Evolutionary conservation across 768 basidiomycete species (phyloP).

Genomic region (Asterophora lycoperdoides): DNA sequence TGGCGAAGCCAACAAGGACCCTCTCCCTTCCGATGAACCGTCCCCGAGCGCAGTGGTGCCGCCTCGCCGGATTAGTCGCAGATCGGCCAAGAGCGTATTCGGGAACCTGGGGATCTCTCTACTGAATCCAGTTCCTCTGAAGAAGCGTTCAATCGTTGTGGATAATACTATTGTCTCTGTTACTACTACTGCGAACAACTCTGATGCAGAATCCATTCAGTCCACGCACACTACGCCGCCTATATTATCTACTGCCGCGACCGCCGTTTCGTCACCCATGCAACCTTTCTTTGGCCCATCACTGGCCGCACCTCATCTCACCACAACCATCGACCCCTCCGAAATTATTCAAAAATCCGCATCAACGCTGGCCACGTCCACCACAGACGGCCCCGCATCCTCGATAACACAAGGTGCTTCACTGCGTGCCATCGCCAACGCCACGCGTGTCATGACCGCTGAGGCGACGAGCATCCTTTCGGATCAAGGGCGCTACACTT

Average conservation of each 20-base stretch:
- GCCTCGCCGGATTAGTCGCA: conserved; percentile 31
- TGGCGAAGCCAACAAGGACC: conserved; percentile 19
- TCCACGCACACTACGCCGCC: conserved; percentile 25
- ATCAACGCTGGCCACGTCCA: conserved; percentile 16
- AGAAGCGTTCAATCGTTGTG: conserved; percentile 18
- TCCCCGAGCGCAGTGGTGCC: conserved; percentile 9
- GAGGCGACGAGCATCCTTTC: conserved; percentile 71
- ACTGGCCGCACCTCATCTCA: conserved; percentile 41
- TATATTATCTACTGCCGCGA: conserved; percentile 20
- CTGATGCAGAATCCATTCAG: conserved; percentile 34
- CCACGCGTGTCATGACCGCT: conserved; percentile 83
- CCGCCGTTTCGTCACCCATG: conserved; percentile 36
- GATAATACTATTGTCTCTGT: conserved; percentile 7
- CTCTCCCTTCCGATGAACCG: conserved; percentile 9
- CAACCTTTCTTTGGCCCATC: conserved; percentile 35
- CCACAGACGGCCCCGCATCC: conserved; percentile 21
- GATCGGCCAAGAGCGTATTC: conserved; percentile 61
- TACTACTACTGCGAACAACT: conserved; percentile 9
- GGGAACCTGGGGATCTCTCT: conserved; percentile 69
- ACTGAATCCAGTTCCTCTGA: conserved; percentile 43
- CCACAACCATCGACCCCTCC: conserved; percentile 34
- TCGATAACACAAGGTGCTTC: conserved; percentile 54
- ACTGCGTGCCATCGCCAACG: conserved; percentile 72
- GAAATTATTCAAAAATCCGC: conserved; percentile 18
- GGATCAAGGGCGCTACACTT: conserved; percentile 64